These are phyloP conservation scores for Torulaspora franciscae DNA, from an alignment of 805 yeast genomes.

Conservation along the genomic window DNA sequence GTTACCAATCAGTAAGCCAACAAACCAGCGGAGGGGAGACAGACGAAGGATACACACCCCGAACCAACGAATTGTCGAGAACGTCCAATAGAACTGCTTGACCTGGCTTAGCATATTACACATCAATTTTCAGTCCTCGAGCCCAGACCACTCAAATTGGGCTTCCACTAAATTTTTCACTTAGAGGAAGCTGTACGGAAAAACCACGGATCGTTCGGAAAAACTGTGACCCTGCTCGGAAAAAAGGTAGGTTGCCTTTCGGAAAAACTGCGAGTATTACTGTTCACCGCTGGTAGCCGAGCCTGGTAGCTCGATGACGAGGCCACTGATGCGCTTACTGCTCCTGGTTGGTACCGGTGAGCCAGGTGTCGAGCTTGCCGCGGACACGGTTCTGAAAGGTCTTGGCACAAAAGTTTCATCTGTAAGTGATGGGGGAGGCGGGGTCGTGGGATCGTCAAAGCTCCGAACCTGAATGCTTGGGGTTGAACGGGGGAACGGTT, in stretches of 20 bases:
- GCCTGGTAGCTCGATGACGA: slow-evolving; percentile 3
- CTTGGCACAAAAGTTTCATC: slow-evolving; percentile 20
- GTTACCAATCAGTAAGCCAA: background rate
- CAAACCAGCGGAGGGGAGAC: background rate
- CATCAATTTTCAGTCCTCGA: background rate
- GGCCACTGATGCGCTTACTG: slow-evolving; percentile 6
- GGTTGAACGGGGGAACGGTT: background rate
- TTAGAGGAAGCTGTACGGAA: slow-evolving; percentile 1
- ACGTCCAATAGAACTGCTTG: background rate
- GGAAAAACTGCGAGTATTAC: background rate
- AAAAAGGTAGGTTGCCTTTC: background rate
- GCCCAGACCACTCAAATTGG: background rate
- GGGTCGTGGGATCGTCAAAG: background rate
- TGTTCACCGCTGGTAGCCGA: background rate
- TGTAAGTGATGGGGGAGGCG: slow-evolving; percentile 1
- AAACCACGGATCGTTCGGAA: slow-evolving; percentile 2
- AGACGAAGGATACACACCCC: background rate
- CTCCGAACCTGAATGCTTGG: slow-evolving; percentile 4
- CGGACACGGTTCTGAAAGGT: slow-evolving; percentile 23
- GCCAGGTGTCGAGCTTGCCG: slow-evolving; percentile 9
- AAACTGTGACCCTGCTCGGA: slow-evolving; percentile 1
- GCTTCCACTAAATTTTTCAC: slow-evolving; percentile 5
- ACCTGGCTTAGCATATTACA: background rate
- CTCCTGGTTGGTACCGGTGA: slow-evolving; percentile 4
- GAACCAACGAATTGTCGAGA: background rate